These are phyloP conservation scores for Glycine latifolia DNA, from an alignment of 306 rosid genomes.

Conservation along the genomic window DNA sequence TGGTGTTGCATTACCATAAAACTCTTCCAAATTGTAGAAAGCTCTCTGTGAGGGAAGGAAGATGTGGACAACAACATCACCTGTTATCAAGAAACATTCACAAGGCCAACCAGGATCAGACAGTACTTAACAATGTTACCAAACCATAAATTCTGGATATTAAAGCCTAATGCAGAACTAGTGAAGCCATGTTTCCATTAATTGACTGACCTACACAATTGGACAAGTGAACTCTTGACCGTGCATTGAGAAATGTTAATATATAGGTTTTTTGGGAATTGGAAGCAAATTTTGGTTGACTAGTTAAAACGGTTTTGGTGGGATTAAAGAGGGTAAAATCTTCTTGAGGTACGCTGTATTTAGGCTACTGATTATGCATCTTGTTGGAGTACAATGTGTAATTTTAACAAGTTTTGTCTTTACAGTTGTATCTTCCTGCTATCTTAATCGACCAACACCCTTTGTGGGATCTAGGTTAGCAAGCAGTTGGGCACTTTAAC, in stretches of 20 bases:
- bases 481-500: neutral
- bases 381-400: conserved; percentile 16
- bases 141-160: neutral
- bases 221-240: neutral
- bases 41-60: conserved; percentile 90
- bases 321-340: conserved; percentile 9
- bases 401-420: conserved; percentile 6
- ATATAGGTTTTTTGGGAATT: conserved; percentile 5
- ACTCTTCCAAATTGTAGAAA: conserved; percentile 96
- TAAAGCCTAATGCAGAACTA: conserved; percentile 6
- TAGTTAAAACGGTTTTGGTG: neutral
- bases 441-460: too few species aligned
- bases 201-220: neutral
- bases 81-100: conserved; percentile 56
- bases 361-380: conserved; percentile 20
- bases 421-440: neutral
- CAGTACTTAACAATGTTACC: neutral
- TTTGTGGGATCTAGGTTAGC: too few species aligned
- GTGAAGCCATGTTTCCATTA: neutral
- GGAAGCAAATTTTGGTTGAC: neutral
- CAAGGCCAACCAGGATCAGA: conserved; percentile 20
- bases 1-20: conserved; percentile 80
- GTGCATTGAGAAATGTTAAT: neutral
- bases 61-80: conserved; percentile 91
- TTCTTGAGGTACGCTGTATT: conserved; percentile 6